Evolutionary conservation across 352 stramenopile genomes (phyloP).

Genomic region (Pythium insidiosum): DNA sequence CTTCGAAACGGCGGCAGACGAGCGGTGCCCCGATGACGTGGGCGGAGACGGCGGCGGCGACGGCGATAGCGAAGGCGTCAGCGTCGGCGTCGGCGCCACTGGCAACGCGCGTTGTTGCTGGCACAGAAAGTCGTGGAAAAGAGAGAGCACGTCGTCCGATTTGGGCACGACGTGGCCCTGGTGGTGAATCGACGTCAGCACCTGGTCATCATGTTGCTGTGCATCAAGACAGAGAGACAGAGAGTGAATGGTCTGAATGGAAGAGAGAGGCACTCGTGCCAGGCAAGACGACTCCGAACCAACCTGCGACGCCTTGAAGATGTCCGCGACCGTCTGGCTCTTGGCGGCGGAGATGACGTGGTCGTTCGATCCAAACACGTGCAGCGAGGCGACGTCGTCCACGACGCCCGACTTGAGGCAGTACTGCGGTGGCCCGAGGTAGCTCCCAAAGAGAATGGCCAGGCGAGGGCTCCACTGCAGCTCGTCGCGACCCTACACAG

Average conservation of each 20-base stretch:
- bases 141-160: constrained; percentile 34
- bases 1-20: no score
- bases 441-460: constrained; percentile 70
- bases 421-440: constrained; percentile 54
- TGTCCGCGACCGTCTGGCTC: constrained; percentile 55
- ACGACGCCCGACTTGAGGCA: constrained; percentile 38
- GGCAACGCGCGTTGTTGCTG: constrained; percentile 12
- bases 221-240: background rate
- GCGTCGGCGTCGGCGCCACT: background rate
- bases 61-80: background rate
- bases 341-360: constrained; percentile 67
- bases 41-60: background rate
- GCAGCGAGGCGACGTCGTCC: constrained; percentile 47
- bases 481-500: constrained; percentile 29
- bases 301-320: constrained; percentile 53
- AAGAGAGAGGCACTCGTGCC: no score
- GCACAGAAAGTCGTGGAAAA: constrained; percentile 45
- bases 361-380: constrained; percentile 77
- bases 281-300: no score
- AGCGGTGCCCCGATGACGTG: no score
- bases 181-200: constrained; percentile 53
- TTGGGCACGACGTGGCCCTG: constrained; percentile 81
- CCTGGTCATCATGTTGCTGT: constrained; percentile 29
- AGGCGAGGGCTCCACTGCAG: constrained; percentile 62
- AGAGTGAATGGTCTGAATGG: background rate